Conservation (phyloP, 2,329 filamentous ascomycete genomes). For the Cryphonectria nitschkei region DNA sequence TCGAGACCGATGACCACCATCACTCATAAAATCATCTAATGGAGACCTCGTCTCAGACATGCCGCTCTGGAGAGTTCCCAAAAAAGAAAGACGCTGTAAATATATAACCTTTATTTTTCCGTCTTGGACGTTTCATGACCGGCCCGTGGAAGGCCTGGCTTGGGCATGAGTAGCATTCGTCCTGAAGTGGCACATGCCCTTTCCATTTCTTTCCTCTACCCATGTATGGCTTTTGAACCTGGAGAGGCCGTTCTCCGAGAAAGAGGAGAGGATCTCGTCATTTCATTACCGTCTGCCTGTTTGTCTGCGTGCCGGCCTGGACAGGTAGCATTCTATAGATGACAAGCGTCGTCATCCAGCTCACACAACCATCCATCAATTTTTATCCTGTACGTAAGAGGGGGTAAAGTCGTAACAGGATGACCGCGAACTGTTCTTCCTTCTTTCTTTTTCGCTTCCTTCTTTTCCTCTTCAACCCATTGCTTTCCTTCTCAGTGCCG, state of each 20-base stretch:
- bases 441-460: background rate
- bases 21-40: background rate
- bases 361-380: background rate
- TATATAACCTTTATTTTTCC: background rate
- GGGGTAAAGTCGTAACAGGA: background rate
- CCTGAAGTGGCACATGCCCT: background rate
- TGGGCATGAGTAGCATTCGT: background rate
- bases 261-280: background rate
- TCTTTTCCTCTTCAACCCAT: background rate
- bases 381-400: background rate
- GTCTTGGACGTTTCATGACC: background rate
- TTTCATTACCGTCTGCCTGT: background rate
- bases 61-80: background rate
- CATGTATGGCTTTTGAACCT: background rate
- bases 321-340: background rate
- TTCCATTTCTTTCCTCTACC: background rate
- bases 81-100: background rate
- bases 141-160: background rate
- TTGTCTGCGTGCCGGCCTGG: background rate
- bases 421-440: background rate
- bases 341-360: conserved; percentile 7
- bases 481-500: background rate
- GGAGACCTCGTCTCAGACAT: background rate
- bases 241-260: background rate
- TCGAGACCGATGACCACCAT: background rate